Base-by-base conservation (phyloP, 768 basidiomycete species). In the Pisolithus microcarpus region DNA sequence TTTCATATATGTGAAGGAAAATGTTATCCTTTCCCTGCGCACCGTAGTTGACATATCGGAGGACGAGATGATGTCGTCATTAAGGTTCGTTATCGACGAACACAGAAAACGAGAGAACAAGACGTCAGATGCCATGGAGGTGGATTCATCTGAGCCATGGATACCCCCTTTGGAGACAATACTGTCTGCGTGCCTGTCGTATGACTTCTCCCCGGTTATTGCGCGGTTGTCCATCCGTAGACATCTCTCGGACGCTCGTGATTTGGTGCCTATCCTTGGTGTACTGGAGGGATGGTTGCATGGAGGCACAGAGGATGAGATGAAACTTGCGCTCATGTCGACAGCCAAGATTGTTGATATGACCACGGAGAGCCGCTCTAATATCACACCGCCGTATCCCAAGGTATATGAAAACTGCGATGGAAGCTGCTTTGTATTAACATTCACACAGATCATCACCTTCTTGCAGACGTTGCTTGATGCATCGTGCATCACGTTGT, bases 391-490 rank as follows among this genome's bases (percentile, higher is more conserved):
- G 1, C 60, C 63, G 4, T 66, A 67, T 44, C 36, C 56, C 49
- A 65, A 68, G 72, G 75, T 46, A 77, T 72, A 71, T 21, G 1
- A 57, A 71, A 30, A 62, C 72, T 18, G 71, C 73, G 51, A 43
- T 59, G 7, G 47, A 62, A 38, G 52, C 40, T 45, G 66, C 5
- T 65, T 67, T 1, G 49, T 66, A 26, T 58, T 81, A 0, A 64
- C 67, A 5, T 38, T 7, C 75, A 68, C 52, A 15, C 60, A 87
- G 84, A 67, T 82, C 48, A 63, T 84, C 21, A 55, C 63, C 0
- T 85, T 90, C 69, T 61, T 85, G 7, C 82, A 85, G 66, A 70
- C 73, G 5, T 62, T 89, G 49, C 72, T 91, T 24, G 89, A 91
- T 64, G 76, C 87, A 0, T 82, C 79, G 11, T 87, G 87, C 62